These are phyloP conservation scores for Fusarium denticulatum DNA, from an alignment of 2,329 filamentous ascomycete genomes.

Conservation along the genomic window DNA sequence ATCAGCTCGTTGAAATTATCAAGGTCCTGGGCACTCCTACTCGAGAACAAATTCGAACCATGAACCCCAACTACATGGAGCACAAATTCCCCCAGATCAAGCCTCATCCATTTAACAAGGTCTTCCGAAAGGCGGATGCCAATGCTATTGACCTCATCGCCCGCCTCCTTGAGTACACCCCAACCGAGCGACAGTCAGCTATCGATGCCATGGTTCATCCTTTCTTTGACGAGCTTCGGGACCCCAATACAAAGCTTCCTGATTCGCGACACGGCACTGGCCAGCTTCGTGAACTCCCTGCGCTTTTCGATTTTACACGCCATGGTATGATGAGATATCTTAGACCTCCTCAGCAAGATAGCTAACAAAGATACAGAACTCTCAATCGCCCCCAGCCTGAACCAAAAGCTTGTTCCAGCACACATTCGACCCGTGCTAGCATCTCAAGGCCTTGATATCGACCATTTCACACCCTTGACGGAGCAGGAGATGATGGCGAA, in stretches of 20 bases:
- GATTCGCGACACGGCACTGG: constrained; percentile 92
- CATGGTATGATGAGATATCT: constrained; percentile 74
- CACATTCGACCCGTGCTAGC: constrained; percentile 81
- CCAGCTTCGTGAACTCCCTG: constrained; percentile 81
- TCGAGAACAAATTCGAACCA: constrained; percentile 96
- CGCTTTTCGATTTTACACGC: constrained; percentile 90
- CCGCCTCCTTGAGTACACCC: constrained; percentile 93
- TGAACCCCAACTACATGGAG: constrained; percentile 99
- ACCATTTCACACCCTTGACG: constrained; percentile 89
- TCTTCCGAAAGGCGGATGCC: constrained; percentile 94
- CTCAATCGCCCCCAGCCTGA: constrained; percentile 91
- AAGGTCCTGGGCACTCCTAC: constrained; percentile 98
- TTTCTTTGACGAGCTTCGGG: constrained; percentile 96
- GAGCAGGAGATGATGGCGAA: constrained; percentile 98
- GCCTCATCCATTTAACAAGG: constrained; percentile 98
- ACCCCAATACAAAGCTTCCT: constrained; percentile 88
- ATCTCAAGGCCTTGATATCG: constrained; percentile 86
- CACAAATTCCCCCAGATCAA: constrained; percentile 99
- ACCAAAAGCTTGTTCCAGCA: constrained; percentile 85
- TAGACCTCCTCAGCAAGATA: background rate
- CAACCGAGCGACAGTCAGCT: constrained; percentile 91
- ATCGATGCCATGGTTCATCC: constrained; percentile 98
- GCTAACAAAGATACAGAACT: constrained; percentile 71
- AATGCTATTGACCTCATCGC: constrained; percentile 97
- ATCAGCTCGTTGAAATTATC: constrained; percentile 99